Base-by-base conservation (phyloP, 2,329 filamentous ascomycete genomes). In the Monosporascus sp. region DNA sequence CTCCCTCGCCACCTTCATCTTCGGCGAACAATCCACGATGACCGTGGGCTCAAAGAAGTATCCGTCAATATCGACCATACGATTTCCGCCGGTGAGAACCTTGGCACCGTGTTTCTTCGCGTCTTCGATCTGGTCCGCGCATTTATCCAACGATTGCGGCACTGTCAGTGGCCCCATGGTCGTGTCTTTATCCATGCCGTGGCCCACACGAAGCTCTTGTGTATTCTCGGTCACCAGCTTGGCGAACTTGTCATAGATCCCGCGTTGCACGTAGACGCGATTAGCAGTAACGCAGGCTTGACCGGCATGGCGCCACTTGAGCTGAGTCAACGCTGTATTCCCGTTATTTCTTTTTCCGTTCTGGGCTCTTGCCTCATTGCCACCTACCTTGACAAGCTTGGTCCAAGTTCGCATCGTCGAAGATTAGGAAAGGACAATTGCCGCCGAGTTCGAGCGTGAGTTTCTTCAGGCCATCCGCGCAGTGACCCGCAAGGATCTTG, bases 361-460 rank as follows among this genome's bases (percentile, higher is more conserved):
- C 36, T 40, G 31, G 38, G 3, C 1, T 20, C 2, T 5, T 40
- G 20, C 24, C 27, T 14, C 40, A 6, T 19, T n/a, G 27, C 16
- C 19, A 46, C 59, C 55, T 40, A 66, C 77, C 76, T 22, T 72
- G 70, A 0, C 83, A 81, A 1, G 86, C 84, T 48, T 79, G 79
- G 24, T 85, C 76, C 46, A 90, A 59, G 59, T 88, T 79, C 22
- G 86, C 86, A 63, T 90, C 86, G 49, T 86, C 82, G 55, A 87
- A 78, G 2, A 90, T 80, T 50, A 90, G 78, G 3, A 85, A 81
- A 2, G 81, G 82, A 5, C 85, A 84, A 67, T 90, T 90, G 14
- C 87, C 87, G 1, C 87, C 87, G 0, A 90, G 76, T 67, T 91
- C 87, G 66, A 90, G 80, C 2, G 88, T 74, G 19, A 83, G 77